Conservation (phyloP, 179 eudicot species). For the Carnegiea gigantea region DNA sequence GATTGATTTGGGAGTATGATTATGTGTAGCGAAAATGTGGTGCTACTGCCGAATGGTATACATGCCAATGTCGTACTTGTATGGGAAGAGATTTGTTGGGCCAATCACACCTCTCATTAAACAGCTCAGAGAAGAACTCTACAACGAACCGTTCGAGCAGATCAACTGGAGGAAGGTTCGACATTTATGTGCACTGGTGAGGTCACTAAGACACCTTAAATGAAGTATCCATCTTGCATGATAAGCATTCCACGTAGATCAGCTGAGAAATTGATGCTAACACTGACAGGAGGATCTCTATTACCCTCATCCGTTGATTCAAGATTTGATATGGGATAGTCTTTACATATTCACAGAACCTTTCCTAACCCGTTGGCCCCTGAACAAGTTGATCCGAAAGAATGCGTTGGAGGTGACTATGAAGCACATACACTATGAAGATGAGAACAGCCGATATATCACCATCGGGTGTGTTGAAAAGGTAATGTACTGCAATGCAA, state of each 20-base stretch:
- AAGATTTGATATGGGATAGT: no score
- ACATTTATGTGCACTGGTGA: constrained; percentile 52
- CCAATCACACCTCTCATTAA: constrained; percentile 56
- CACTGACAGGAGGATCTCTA: constrained; percentile 46
- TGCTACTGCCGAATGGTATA: constrained; percentile 41
- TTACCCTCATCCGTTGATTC: no score
- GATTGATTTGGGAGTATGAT: not conserved
- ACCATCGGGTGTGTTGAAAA: constrained; percentile 52
- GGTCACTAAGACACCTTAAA: not conserved
- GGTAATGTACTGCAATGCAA: constrained; percentile 23
- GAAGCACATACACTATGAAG: constrained; percentile 70
- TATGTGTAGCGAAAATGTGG: constrained; percentile 48
- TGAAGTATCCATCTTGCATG: not conserved
- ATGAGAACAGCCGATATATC: constrained; percentile 60
- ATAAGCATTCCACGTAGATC: not conserved
- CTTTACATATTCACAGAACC: constrained; percentile 52
- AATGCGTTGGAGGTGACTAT: constrained; percentile 55
- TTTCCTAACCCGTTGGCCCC: constrained; percentile 58
- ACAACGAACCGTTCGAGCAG: constrained; percentile 41
- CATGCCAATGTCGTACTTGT: constrained; percentile 67
- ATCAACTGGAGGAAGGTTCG: constrained; percentile 48
- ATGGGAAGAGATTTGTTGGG: constrained; percentile 56
- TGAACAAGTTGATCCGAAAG: constrained; percentile 52
- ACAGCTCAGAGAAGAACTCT: constrained; percentile 57
- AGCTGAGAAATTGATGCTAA: not conserved